phyloP scores from a whole-genome alignment of 1,284 basidiomycete species.

The Gymnopus androsaceus region DNA sequence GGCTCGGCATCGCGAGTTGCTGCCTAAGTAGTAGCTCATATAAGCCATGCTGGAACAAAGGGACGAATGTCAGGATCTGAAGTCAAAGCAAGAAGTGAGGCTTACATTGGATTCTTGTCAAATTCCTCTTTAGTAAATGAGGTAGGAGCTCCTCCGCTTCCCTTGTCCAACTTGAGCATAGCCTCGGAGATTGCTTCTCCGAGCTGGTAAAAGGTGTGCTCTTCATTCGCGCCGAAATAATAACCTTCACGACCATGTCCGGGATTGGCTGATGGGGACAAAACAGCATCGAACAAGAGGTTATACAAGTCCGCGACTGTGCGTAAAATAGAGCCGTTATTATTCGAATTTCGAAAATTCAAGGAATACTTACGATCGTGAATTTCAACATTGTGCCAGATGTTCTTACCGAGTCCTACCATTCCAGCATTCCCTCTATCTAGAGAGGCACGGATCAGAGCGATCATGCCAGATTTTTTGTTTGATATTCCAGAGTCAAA shows the following conservation, averaged over 20 bases:
- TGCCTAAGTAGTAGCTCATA: conserved; percentile 42
- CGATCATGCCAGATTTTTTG: conserved; percentile 42
- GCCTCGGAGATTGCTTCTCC: conserved; percentile 34
- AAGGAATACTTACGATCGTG: conserved; percentile 39
- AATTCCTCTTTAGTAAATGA: conserved; percentile 37
- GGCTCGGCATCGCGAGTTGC: conserved; percentile 43
- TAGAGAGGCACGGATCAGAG: conserved; percentile 36
- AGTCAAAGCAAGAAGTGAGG: neutral
- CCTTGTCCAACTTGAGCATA: conserved; percentile 31
- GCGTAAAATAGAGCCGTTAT: neutral
- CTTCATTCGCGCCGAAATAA: conserved; percentile 30
- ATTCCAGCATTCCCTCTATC: conserved; percentile 43
- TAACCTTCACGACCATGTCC: conserved; percentile 31
- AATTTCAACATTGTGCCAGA: conserved; percentile 49
- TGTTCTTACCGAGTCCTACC: conserved; percentile 46
- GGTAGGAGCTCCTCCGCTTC: conserved; percentile 31
- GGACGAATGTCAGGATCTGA: too few relatives aligned
- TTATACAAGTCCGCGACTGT: conserved; percentile 44
- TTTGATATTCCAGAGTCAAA: conserved; percentile 45
- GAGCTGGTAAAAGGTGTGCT: conserved; percentile 22
- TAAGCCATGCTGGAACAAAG: too few relatives aligned
- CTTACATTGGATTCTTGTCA: conserved; percentile 26
- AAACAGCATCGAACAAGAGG: conserved; percentile 41
- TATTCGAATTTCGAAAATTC: neutral
- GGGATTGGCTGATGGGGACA: conserved; percentile 16